phyloP scores from a whole-genome alignment of 129 eudicot genomes.

The Escallonia herrerae region DNA sequence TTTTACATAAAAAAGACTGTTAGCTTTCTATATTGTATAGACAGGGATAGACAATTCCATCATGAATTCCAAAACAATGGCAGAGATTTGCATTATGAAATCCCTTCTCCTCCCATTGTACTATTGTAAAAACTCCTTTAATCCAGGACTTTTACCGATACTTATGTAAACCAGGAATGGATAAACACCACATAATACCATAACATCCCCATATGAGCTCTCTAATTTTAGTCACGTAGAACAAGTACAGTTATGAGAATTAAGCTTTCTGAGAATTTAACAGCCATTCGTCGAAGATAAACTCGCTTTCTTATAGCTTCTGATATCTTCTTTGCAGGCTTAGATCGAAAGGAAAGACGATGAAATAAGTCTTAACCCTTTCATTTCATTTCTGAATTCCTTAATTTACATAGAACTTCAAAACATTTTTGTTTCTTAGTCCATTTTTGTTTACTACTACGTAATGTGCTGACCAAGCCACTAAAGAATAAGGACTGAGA shows the following conservation, averaged over 20 bases:
- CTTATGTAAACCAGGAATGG: background rate
- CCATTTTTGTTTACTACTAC: background rate
- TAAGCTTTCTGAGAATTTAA: background rate
- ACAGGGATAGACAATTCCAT: too few species aligned
- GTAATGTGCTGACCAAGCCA: slow-evolving; percentile 29
- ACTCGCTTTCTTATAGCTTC: background rate
- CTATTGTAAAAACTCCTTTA: background rate
- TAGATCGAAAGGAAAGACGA: background rate
- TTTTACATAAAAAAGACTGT: background rate
- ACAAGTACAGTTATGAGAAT: background rate
- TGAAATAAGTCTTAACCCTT: background rate
- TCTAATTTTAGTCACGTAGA: background rate
- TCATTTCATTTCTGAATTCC: background rate
- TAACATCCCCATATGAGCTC: background rate
- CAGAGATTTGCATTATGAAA: background rate
- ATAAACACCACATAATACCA: background rate
- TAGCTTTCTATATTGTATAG: too few species aligned
- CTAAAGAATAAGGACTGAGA: slow-evolving; percentile 34
- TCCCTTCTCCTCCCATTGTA: too few species aligned
- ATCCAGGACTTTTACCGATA: background rate
- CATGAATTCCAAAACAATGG: too few species aligned
- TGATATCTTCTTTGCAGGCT: background rate
- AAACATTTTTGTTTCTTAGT: background rate
- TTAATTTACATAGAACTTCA: background rate
- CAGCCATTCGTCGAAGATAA: background rate